A percentile compares a stretch with the other conserved stretches of the same genome.
phyloP scores from a whole-genome alignment of 1,284 basidiomycete genomes.

The Boletus holoroseus region DNA sequence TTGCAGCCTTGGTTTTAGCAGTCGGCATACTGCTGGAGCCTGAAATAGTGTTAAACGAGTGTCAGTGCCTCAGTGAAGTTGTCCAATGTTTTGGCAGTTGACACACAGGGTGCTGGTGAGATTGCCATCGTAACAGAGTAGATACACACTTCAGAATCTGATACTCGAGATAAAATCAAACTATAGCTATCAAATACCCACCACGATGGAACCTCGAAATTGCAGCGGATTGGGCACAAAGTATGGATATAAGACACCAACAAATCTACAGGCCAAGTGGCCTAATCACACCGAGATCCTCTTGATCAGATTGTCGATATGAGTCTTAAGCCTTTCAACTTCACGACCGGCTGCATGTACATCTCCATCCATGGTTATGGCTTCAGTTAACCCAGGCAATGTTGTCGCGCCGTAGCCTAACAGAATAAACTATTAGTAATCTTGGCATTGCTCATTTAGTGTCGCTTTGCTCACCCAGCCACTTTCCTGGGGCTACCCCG shows the following conservation, averaged over 20 bases:
- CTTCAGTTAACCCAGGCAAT: constrained; percentile 59
- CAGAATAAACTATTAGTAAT: constrained; percentile 9
- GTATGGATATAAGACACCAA: neutral
- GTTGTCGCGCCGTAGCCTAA: constrained; percentile 59
- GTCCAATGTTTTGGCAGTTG: neutral
- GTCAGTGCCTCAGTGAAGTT: neutral
- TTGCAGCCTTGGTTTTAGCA: constrained; percentile 1
- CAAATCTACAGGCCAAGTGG: neutral
- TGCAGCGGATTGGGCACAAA: neutral
- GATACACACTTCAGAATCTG: neutral
- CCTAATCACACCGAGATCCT: constrained; percentile 22
- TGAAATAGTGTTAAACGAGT: neutral
- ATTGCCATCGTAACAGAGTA: no score
- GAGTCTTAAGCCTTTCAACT: constrained; percentile 40
- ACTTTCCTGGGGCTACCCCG: constrained; percentile 70
- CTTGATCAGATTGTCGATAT: constrained; percentile 40
- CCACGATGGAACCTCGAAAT: neutral
- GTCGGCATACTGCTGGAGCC: constrained; percentile 13
- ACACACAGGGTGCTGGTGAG: neutral
- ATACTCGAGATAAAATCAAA: neutral
- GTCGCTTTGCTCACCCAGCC: constrained; percentile 46
- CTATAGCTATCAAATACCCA: neutral
- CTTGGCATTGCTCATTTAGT: constrained; percentile 4
- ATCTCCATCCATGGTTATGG: constrained; percentile 49
- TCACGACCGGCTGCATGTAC: constrained; percentile 42